These are phyloP conservation scores for Tylopilus subfusipes DNA, from an alignment of 768 basidiomycete genomes.

Conservation along the genomic window DNA sequence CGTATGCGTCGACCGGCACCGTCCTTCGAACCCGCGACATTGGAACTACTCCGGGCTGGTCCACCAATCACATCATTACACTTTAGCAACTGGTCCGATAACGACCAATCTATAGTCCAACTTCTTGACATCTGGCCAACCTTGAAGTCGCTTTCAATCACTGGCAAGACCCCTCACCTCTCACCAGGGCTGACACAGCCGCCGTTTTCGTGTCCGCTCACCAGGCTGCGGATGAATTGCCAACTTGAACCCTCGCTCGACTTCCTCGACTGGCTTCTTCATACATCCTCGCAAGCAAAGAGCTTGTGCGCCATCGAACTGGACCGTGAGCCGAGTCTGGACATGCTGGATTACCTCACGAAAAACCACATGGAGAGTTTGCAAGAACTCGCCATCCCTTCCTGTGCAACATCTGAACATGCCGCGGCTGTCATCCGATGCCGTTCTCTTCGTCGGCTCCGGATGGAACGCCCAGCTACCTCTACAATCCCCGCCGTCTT, in stretches of 20 bases:
- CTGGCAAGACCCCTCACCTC: conserved; percentile 54
- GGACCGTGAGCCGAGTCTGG: conserved; percentile 54
- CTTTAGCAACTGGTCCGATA: conserved; percentile 72
- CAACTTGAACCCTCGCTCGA: conserved; percentile 59
- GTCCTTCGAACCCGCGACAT: conserved; percentile 49
- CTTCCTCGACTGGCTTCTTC: conserved; percentile 68
- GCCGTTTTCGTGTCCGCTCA: conserved; percentile 46
- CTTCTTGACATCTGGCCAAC: conserved; percentile 63
- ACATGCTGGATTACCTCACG: conserved; percentile 54
- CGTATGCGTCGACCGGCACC: conserved; percentile 51
- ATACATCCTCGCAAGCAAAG: conserved; percentile 44
- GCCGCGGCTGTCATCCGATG: conserved; percentile 46
- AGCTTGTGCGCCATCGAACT: conserved; percentile 53
- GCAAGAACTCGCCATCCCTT: conserved; percentile 55
- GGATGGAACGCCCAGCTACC: conserved; percentile 53
- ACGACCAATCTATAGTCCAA: conserved; percentile 52
- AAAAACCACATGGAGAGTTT: conserved; percentile 47
- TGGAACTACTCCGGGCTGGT: conserved; percentile 52
- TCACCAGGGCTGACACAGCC: conserved; percentile 36
- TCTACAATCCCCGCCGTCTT: conserved; percentile 38
- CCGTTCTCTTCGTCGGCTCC: conserved; percentile 47
- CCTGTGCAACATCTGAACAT: conserved; percentile 47
- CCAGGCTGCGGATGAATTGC: conserved; percentile 60
- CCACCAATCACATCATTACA: conserved; percentile 50
- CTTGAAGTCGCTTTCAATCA: conserved; percentile 52